These are phyloP conservation scores for Trichosphaerium sp. DNA, from an alignment of 78 protist species.

Conservation along the genomic window DNA sequence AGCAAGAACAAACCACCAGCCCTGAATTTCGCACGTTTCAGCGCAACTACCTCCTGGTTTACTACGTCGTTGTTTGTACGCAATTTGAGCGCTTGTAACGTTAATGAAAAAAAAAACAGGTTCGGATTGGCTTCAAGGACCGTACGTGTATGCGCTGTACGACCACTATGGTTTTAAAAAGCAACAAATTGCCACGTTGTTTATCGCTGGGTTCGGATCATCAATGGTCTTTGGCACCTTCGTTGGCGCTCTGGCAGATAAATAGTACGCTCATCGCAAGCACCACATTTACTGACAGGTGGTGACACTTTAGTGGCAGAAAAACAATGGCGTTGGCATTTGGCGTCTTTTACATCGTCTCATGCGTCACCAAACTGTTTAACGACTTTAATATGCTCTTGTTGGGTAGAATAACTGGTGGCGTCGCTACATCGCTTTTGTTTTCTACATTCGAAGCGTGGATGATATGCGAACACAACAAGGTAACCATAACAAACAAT, in stretches of 20 bases:
- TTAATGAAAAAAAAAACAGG: constrained; percentile 8
- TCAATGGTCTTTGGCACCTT: constrained; percentile 77
- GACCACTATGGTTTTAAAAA: constrained; percentile 60
- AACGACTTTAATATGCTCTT: constrained; percentile 41
- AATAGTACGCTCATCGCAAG: constrained; percentile 15
- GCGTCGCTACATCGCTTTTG: constrained; percentile 90
- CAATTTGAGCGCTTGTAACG: neutral
- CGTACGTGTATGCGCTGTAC: constrained; percentile 88
- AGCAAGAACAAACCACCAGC: too few relatives aligned
- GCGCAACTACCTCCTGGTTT: constrained; percentile 10
- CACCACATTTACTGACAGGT: neutral
- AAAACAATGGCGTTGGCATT: constrained; percentile 37
- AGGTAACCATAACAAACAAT: constrained; percentile 5
- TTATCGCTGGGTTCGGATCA: constrained; percentile 81
- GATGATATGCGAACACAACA: constrained; percentile 80
- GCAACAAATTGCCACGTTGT: constrained; percentile 67
- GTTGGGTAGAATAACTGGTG: constrained; percentile 80
- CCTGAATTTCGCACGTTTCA: constrained; percentile 15
- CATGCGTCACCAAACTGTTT: constrained; percentile 70
- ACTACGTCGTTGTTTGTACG: neutral
- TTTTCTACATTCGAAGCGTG: constrained; percentile 87
- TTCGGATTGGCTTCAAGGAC: constrained; percentile 93
- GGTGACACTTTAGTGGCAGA: constrained; percentile 46
- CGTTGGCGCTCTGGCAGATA: constrained; percentile 82
- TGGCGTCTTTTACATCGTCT: constrained; percentile 30